These are phyloP conservation scores for Tinospora cordifolia DNA, from an alignment of 164 flowering plant species.

Conservation along the genomic window DNA sequence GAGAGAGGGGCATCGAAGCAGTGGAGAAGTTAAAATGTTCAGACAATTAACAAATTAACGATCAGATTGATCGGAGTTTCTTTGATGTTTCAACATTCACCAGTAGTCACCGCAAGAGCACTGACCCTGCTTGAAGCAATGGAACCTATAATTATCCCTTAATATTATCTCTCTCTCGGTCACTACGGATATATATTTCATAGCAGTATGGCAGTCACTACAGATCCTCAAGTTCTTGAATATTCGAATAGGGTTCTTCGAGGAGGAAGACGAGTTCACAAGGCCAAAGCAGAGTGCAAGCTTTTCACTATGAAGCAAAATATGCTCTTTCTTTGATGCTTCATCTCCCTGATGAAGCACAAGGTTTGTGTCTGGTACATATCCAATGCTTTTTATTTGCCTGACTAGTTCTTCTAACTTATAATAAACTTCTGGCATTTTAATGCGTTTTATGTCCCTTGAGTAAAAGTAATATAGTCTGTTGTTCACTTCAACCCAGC, in stretches of 20 bases:
- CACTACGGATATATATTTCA: conserved; percentile 18
- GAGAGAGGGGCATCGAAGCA: conserved; percentile 9
- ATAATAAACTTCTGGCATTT: conserved; percentile 15
- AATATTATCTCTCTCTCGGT: conserved; percentile 15
- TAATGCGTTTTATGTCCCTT: conserved; percentile 14
- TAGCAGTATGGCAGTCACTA: conserved; percentile 19
- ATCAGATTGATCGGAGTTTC: too few relatives aligned
- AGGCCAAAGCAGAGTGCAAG: conserved; percentile 26
- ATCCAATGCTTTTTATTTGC: conserved; percentile 20
- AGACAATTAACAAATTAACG: too few relatives aligned
- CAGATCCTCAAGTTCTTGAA: conserved; percentile 24
- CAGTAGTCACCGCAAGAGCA: conserved; percentile 28
- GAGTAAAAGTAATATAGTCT: conserved; percentile 21
- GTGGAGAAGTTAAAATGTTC: background rate
- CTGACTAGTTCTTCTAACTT: conserved; percentile 19
- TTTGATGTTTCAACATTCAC: conserved; percentile 1
- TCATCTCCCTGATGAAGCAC: conserved; percentile 9
- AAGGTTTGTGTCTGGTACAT: conserved; percentile 9
- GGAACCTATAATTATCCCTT: conserved; percentile 24
- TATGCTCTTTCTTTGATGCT: conserved; percentile 8
- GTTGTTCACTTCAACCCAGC: conserved; percentile 25
- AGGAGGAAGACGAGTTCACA: conserved; percentile 11
- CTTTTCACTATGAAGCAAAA: conserved; percentile 22
- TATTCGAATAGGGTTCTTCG: conserved; percentile 17
- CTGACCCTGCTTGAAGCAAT: conserved; percentile 20